These are phyloP conservation scores for Crucibulum laeve DNA, from an alignment of 768 basidiomycete genomes.

Conservation along the genomic window DNA sequence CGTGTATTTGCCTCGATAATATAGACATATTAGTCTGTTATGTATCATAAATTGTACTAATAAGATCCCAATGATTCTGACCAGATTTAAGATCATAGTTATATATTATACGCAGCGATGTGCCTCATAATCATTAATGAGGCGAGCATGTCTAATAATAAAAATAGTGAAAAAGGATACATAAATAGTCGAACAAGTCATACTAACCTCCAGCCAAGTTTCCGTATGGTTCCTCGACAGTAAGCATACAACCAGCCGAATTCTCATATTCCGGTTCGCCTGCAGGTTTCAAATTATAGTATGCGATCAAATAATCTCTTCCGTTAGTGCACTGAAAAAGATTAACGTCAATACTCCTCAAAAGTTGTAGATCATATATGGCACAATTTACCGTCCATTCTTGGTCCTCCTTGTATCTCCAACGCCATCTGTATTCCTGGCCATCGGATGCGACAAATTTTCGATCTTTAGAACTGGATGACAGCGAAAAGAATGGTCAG, in stretches of 20 bases:
- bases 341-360: slow-evolving; percentile 2
- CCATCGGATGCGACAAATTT: slow-evolving; percentile 59
- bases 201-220: slow-evolving; percentile 52
- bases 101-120: slow-evolving; percentile 41
- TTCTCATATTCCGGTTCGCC: slow-evolving; percentile 49
- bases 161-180: slow-evolving; percentile 2
- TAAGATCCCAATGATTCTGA: too few species aligned
- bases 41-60: too few species aligned
- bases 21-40: too few species aligned
- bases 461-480: slow-evolving; percentile 37
- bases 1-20: too few species aligned
- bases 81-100: too few species aligned
- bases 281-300: slow-evolving; percentile 51
- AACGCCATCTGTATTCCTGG: slow-evolving; percentile 58
- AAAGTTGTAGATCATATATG: not conserved
- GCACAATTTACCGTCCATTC: slow-evolving; percentile 59
- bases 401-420: slow-evolving; percentile 39
- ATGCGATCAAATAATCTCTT: slow-evolving; percentile 48
- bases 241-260: slow-evolving; percentile 61
- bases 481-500: slow-evolving; percentile 5
- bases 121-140: slow-evolving; percentile 63
- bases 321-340: slow-evolving; percentile 48
- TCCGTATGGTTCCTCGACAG: slow-evolving; percentile 56
- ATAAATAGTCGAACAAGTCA: not conserved
- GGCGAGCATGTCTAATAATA: slow-evolving; percentile 49